phyloP scores from a whole-genome alignment of 1,284 basidiomycete genomes.

The Porphyrellus sp. region DNA sequence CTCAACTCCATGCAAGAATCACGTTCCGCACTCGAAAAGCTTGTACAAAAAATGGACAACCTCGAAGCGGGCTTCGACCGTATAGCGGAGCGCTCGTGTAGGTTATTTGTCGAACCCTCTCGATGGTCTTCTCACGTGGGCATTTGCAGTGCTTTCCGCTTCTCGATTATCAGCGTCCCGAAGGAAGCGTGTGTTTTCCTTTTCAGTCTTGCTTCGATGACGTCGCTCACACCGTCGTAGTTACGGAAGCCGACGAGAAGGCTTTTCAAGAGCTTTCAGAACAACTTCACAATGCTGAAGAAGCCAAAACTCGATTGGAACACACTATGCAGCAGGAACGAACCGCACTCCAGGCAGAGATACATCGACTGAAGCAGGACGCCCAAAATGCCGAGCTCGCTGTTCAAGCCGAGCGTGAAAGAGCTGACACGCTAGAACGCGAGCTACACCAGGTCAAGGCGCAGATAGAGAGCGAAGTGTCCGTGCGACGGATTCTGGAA shows the following conservation, averaged over 20 bases:
- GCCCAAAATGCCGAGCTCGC: conserved; percentile 41
- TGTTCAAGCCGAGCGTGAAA: conserved; percentile 46
- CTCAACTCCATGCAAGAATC: conserved; percentile 62
- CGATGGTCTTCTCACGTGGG: conserved; percentile 7
- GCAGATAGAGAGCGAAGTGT: conserved; percentile 60
- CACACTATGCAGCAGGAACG: conserved; percentile 53
- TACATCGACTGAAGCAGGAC: conserved; percentile 47
- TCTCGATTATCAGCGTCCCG: conserved; percentile 64
- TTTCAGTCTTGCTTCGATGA: neutral
- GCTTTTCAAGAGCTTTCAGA: conserved; percentile 67
- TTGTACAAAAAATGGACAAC: conserved; percentile 72
- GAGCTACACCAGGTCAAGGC: conserved; percentile 63
- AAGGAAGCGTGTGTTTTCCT: conserved; percentile 55
- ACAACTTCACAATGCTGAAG: conserved; percentile 55
- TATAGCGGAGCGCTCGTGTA: conserved; percentile 76
- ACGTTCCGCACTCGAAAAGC: conserved; percentile 57
- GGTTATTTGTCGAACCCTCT: conserved; percentile 30
- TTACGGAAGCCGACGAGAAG: conserved; percentile 64
- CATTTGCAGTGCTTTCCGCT: conserved; percentile 56
- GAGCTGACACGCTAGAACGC: conserved; percentile 52
- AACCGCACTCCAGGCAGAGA: conserved; percentile 50
- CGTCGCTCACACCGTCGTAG: conserved; percentile 36
- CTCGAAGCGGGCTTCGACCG: conserved; percentile 75
- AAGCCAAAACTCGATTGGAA: conserved; percentile 54
- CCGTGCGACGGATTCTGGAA: conserved; percentile 59